phyloP scores from a whole-genome alignment of 176 grass and related monocot genomes.

The Sorghum bicolor region DNA sequence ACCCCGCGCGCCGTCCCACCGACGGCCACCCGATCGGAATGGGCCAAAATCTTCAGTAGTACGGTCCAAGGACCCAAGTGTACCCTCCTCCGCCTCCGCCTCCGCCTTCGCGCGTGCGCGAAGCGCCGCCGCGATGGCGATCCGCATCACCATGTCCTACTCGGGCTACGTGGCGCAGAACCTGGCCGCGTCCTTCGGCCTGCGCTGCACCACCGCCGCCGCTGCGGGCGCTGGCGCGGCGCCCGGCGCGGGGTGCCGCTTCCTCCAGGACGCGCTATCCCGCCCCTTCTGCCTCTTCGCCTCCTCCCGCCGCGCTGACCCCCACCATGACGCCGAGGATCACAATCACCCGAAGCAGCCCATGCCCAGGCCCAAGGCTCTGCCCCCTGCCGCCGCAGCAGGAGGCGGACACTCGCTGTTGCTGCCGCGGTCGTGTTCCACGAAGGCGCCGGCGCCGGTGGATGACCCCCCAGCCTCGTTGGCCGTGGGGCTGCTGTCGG shows the following conservation, averaged over 20 bases:
- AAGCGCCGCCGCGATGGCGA: constrained; percentile 65
- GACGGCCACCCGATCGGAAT: constrained; percentile 17
- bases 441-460: not conserved
- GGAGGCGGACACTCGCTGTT: constrained; percentile 23
- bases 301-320: constrained; percentile 29
- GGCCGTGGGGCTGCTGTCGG: constrained; percentile 54
- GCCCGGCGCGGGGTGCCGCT: constrained; percentile 35
- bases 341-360: constrained; percentile 46
- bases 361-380: constrained; percentile 16
- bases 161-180: constrained; percentile 83
- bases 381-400: not conserved
- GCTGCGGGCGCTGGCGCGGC: constrained; percentile 30
- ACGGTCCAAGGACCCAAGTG: constrained; percentile 19
- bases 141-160: constrained; percentile 81
- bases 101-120: not conserved
- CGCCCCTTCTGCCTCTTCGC: constrained; percentile 59
- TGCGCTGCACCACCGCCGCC: constrained; percentile 57
- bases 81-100: not conserved
- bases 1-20: constrained; percentile 18
- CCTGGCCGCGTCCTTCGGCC: constrained; percentile 53
- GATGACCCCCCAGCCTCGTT: constrained; percentile 31
- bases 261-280: constrained; percentile 58
- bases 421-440: constrained; percentile 5
- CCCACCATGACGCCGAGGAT: constrained; percentile 24
- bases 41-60: not conserved